These are phyloP conservation scores for Gynostemma pentaphyllum DNA, from an alignment of 306 rosid genomes.

Conservation along the genomic window DNA sequence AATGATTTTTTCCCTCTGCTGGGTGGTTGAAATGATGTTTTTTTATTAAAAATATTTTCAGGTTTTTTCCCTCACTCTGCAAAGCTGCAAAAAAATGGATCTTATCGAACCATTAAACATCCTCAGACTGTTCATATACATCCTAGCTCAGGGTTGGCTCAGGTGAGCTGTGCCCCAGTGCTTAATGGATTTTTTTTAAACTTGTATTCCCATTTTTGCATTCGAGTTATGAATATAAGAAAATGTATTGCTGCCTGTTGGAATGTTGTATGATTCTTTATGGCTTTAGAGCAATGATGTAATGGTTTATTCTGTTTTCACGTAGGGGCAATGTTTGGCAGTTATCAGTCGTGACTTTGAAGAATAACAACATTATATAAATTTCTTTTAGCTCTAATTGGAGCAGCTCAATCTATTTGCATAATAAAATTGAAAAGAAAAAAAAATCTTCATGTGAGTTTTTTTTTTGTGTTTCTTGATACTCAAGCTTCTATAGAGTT, in stretches of 20 bases:
- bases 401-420: background rate
- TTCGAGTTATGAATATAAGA: too few species aligned
- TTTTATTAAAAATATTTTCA: slow-evolving; percentile 10
- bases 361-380: background rate
- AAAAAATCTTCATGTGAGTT: too few species aligned
- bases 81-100: slow-evolving; percentile 69
- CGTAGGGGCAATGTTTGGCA: background rate
- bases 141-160: slow-evolving; percentile 85
- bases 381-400: too few species aligned
- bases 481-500: too few species aligned
- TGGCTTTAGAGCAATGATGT: background rate
- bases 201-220: too few species aligned
- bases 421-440: background rate
- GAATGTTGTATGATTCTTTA: background rate
- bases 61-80: slow-evolving; percentile 89
- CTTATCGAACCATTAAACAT: slow-evolving; percentile 67
- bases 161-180: slow-evolving; percentile 32
- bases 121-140: slow-evolving; percentile 90
- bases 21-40: background rate
- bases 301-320: background rate
- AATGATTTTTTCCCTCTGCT: background rate
- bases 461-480: too few species aligned
- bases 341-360: background rate
- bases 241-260: background rate
- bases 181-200: too few species aligned